Conservation (phyloP, 1,139 yeast species). For the Zygotorulaspora mrakii region DNA sequence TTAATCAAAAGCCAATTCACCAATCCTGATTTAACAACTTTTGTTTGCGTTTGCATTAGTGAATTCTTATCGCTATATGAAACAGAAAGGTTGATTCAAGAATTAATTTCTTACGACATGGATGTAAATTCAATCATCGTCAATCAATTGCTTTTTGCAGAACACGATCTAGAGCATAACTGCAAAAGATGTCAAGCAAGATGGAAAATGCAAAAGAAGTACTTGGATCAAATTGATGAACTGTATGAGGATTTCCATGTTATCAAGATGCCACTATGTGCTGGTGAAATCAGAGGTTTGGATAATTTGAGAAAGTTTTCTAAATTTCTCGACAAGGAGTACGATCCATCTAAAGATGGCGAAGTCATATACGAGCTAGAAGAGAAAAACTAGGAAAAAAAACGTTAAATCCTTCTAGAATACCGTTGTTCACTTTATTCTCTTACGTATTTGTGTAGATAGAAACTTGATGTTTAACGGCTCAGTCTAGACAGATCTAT, state of each 20-base stretch:
- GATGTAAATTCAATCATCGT: conserved; percentile 95
- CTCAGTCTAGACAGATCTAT: not conserved
- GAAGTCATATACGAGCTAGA: conserved; percentile 62
- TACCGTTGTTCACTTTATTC: too few species aligned
- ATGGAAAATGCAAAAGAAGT: conserved; percentile 94
- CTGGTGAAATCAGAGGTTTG: conserved; percentile 89
- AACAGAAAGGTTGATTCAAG: conserved; percentile 96
- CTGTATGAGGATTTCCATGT: conserved; percentile 92
- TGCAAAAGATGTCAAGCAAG: conserved; percentile 91
- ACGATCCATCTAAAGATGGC: conserved; percentile 61
- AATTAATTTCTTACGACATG: conserved; percentile 87
- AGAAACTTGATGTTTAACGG: conserved; percentile 1
- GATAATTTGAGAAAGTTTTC: conserved; percentile 78
- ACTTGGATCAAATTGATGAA: conserved; percentile 90
- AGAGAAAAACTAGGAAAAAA: conserved; percentile 38
- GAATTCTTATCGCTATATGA: conserved; percentile 93
- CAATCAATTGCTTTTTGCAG: conserved; percentile 86
- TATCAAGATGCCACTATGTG: conserved; percentile 90
- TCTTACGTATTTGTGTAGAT: not conserved
- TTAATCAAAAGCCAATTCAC: conserved; percentile 94
- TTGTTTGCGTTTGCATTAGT: conserved; percentile 94
- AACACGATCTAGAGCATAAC: conserved; percentile 51
- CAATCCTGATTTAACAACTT: conserved; percentile 92
- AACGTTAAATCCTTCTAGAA: not conserved
- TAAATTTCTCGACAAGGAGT: conserved; percentile 62